Base-by-base conservation (phyloP, 1,139 yeast species). In the Suhomyces anneliseae region DNA sequence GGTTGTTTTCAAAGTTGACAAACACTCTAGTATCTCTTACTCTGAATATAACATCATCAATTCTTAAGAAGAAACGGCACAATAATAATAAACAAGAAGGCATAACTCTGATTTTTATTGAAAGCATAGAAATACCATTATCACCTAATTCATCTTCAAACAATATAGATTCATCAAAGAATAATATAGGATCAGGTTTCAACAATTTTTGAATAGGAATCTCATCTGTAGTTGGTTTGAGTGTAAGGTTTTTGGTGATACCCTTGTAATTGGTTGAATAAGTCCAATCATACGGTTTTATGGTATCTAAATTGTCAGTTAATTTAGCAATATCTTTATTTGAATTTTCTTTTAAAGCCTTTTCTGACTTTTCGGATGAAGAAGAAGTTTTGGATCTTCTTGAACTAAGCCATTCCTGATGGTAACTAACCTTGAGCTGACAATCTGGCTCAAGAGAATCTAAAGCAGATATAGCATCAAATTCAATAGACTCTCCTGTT, bases 91-190 rank as follows among this genome's bases (percentile, higher is more conserved):
- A 64, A 50, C 97, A 81, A 42, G 85, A 80, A 7, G 86, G 85
- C 98, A 93, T 95, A 3, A 90, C 97, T 54, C 99, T 72, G 29
- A 95, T 81, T 64, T 90, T 90, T 32, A 85, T 83, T 45, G 84
- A 82, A 45, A 89, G 68, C 47, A 89, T 78, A 0, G 95, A 83
- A 27, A 90, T 87, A 4, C 99, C 99, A 64, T 93, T 93, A 65
- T 93, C 99, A 4, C 96, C 99, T 48, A 93, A 73, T 63, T 93
- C 99, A 61, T 93, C 99, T 62, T 93, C 99, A 61, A 81, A 95
- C 33, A 95, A 71, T 7, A 89, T 82, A 68, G 90, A 82, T 58
- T 92, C 97, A 62, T 90, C 98, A 61, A 82, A 93, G 62, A 89
- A 90, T 44, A 90, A 63, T 40, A 93, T 93, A 2, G 96, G 97